phyloP scores from a whole-genome alignment of 1,284 basidiomycete genomes.

The Trichosporon sp. region DNA sequence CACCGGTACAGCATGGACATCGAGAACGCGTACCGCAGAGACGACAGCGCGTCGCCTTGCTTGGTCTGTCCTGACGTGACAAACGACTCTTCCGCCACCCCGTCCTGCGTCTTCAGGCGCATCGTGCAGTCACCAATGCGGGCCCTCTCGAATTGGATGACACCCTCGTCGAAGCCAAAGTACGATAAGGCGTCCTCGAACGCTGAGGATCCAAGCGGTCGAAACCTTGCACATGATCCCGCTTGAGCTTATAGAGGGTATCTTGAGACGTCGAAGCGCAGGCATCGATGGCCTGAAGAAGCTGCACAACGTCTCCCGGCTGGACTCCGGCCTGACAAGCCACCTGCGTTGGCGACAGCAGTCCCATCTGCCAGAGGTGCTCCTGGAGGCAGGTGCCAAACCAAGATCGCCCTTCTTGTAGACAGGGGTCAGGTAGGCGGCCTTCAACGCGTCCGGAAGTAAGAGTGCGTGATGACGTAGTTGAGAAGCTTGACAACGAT shows the following conservation, averaged over 20 bases:
- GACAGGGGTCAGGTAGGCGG: conserved; percentile 40
- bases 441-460: conserved; percentile 31
- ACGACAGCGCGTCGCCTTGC: conserved; percentile 41
- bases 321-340: conserved; percentile 46
- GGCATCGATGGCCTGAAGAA: conserved; percentile 31
- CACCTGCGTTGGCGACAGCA: conserved; percentile 42
- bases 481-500: conserved; percentile 38
- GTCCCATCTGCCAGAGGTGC: conserved; percentile 22
- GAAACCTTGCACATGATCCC: conserved; percentile 26
- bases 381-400: conserved; percentile 20
- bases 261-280: conserved; percentile 27
- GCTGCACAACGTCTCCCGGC: conserved; percentile 36
- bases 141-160: conserved; percentile 34
- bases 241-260: conserved; percentile 8
- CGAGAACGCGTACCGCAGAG: conserved; percentile 40
- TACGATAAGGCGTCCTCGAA: conserved; percentile 46
- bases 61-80: conserved; percentile 30
- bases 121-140: conserved; percentile 24
- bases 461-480: conserved; percentile 33
- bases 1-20: conserved; percentile 34
- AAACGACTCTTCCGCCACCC: conserved; percentile 2
- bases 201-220: conserved; percentile 41
- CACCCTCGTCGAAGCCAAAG: conserved; percentile 38
- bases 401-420: conserved; percentile 30
- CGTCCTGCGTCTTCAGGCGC: conserved; percentile 34